phyloP scores from a whole-genome alignment of 345 rosid species.

The Linum usitatissimum region DNA sequence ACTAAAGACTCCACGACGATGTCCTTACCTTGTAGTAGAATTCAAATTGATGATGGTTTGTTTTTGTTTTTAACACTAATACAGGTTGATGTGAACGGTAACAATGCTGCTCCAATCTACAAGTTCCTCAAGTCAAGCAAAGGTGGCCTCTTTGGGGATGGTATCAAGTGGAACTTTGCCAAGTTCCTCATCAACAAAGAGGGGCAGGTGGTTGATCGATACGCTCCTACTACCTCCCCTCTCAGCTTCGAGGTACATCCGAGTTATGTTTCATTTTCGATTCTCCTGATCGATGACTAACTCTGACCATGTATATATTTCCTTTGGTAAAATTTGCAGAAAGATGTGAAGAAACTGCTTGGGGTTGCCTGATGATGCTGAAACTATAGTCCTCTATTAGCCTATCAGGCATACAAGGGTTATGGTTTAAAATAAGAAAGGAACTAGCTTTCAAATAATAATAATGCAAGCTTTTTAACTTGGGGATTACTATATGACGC shows the following conservation, averaged over 20 bases:
- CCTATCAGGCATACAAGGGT: background rate
- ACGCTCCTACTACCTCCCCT: constrained; percentile 90
- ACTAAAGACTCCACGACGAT: background rate
- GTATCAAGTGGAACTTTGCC: constrained; percentile 81
- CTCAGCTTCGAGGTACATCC: constrained; percentile 69
- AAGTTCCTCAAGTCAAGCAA: constrained; percentile 76
- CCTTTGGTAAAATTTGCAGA: constrained; percentile 32
- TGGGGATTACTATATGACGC: no score
- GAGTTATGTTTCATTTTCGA: background rate
- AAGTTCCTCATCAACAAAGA: constrained; percentile 81
- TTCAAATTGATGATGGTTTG: background rate
- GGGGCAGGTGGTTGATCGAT: constrained; percentile 66
- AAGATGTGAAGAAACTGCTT: constrained; percentile 60
- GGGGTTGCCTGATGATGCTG: constrained; percentile 9
- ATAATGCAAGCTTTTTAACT: no score
- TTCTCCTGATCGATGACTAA: background rate
- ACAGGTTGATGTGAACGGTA: constrained; percentile 83
- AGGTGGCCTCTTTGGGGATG: constrained; percentile 61
- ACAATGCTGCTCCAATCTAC: constrained; percentile 63
- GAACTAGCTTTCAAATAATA: background rate
- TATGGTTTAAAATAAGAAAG: background rate
- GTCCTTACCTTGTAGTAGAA: background rate
- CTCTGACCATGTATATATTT: background rate
- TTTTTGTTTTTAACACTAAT: background rate
- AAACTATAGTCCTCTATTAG: background rate